Evolutionary conservation across 805 yeast genomes (phyloP).

Genomic region (Cyberlindnera euphorbiiphila): DNA sequence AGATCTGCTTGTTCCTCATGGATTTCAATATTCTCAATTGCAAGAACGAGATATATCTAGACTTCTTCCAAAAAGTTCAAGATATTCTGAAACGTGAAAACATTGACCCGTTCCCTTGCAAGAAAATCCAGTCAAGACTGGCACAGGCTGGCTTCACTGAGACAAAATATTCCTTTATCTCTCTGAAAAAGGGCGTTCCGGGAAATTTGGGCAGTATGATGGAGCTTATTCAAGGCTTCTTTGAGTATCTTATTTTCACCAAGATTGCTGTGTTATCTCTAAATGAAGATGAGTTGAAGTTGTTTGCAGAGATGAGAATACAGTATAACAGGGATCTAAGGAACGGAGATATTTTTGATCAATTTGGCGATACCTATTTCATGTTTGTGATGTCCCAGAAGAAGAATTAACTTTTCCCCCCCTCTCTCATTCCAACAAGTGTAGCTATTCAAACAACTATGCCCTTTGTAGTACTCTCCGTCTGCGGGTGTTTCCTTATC

Average conservation of each 20-base stretch:
- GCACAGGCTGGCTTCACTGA: conserved; percentile 23
- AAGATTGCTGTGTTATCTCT: conserved; percentile 18
- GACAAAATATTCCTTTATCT: conserved; percentile 20
- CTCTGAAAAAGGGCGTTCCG: conserved; percentile 22
- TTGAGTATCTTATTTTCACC: conserved; percentile 20
- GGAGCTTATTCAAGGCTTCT: conserved; percentile 22
- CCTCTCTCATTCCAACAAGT: no score
- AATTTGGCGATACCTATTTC: conserved; percentile 24
- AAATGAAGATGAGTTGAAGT: conserved; percentile 13
- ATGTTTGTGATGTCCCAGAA: conserved; percentile 24
- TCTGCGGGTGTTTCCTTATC: background rate
- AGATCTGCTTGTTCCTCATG: conserved; percentile 18
- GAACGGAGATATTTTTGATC: conserved; percentile 19
- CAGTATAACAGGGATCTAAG: conserved; percentile 21
- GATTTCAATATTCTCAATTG: conserved; percentile 24
- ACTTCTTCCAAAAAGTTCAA: conserved; percentile 16
- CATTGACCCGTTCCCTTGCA: conserved; percentile 28
- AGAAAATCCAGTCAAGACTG: conserved; percentile 14
- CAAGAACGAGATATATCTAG: conserved; percentile 11
- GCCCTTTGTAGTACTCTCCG: no score
- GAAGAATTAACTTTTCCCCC: no score
- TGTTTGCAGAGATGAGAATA: conserved; percentile 18
- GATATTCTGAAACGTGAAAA: conserved; percentile 14
- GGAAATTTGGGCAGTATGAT: conserved; percentile 23
- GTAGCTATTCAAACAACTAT: no score